Percentiles rank a stretch among this genome's conserved stretches.
Evolutionary conservation across 108 stramenopile species (phyloP).

Genomic region (Skeletonema grethae): DNA sequence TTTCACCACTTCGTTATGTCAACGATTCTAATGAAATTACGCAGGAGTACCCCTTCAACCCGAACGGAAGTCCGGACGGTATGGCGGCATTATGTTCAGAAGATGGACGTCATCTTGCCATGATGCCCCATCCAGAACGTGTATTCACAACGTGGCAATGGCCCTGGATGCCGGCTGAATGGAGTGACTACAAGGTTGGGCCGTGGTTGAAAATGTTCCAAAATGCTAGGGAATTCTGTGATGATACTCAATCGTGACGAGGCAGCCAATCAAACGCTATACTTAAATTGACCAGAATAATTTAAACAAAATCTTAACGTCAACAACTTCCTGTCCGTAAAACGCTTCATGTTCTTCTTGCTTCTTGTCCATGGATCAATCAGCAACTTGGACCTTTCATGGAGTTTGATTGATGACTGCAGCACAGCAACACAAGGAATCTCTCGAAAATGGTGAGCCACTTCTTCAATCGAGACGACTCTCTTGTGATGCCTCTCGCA

Average conservation of each 20-base stretch:
- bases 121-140: constrained; percentile 99
- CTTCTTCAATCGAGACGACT: constrained; percentile 4
- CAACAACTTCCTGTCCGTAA: no score
- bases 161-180: constrained; percentile 96
- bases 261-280: not conserved
- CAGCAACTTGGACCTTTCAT: no score
- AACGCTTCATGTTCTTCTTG: no score
- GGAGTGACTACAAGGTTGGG: constrained; percentile 78
- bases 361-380: no score
- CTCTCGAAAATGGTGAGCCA: constrained; percentile 3
- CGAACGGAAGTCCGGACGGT: constrained; percentile 97
- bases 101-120: constrained; percentile 96
- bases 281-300: not conserved
- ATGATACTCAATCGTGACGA: constrained; percentile 22
- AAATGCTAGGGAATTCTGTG: constrained; percentile 97
- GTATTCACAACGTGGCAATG: constrained; percentile 98
- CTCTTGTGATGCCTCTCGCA: constrained; percentile 1
- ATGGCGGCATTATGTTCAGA: constrained; percentile 99
- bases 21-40: constrained; percentile 93
- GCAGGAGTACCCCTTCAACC: constrained; percentile 97
- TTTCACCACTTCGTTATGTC: constrained; percentile 94
- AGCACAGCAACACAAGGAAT: not conserved
- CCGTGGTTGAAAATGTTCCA: constrained; percentile 99
- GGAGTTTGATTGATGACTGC: no score
- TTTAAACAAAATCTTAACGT: not conserved